Base-by-base conservation (phyloP, 768 basidiomycete species). In the Panaeolus papilionaceus region DNA sequence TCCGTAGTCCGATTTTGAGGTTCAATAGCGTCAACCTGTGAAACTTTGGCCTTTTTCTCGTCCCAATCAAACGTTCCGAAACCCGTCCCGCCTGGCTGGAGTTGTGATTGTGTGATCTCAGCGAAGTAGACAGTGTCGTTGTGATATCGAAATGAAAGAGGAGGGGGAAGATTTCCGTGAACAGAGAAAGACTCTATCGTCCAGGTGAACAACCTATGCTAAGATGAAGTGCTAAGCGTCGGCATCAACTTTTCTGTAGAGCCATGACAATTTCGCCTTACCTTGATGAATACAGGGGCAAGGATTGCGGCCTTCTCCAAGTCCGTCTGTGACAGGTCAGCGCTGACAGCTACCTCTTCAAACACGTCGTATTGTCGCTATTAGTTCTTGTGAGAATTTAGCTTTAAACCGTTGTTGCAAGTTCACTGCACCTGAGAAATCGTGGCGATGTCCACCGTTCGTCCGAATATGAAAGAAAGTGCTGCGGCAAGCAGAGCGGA, bases 391-490 rank as follows among this genome's bases (percentile, higher is more conserved):
- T 51, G 9, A 11, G 63, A 18, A 38, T 45, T 51, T 28, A 65
- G 40, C 23, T 45, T 6, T 37, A 61, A 61, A 9, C 3, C 3
- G 5, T 33, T 5, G 5, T 18, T 42, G 39, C 38, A 6, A 26
- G 38, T 18, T 37, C 18, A 67, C 33, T 28, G 38, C 7, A 45
- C 4, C 38, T 28, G n/a, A 49, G 26, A 18, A 7, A 62, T 63
- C 5, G 79, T 75, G 6, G 71, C 66, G 28, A 84, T 82, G 28
- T 73, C 70, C 2, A 83, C 74, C 2, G 81, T 69, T 54, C 83
- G 78, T 8, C 77, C 81, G 0, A 84, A 70, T 33, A 79, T 66
- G 67, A 83, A 83, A 2, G 82, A 68, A 38, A 81, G 64, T 3
- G 68, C 64, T 3, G 71, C 75, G 11, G 80, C 70, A n/a, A 76